These are phyloP conservation scores for Macaranga tanarius DNA, from an alignment of 441 rosid genomes.

Conservation along the genomic window DNA sequence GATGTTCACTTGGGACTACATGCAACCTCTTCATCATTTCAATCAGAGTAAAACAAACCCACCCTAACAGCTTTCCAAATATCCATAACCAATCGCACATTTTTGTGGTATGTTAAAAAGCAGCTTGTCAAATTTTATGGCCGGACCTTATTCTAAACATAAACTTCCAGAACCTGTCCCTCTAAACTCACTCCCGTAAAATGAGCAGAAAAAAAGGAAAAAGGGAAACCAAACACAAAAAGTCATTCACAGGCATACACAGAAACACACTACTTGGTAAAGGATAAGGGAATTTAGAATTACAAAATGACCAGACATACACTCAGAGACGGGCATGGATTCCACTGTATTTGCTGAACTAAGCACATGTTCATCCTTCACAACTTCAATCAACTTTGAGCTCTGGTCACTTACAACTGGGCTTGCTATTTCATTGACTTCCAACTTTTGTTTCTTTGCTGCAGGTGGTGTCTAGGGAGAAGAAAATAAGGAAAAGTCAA, in stretches of 20 bases:
- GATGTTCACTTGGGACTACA: neutral
- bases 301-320: slow-evolving; percentile 23
- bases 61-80: neutral
- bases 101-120: neutral
- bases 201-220: neutral
- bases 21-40: neutral
- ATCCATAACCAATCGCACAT: neutral
- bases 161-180: slow-evolving; percentile 5
- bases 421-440: slow-evolving; percentile 13
- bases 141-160: neutral
- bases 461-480: slow-evolving; percentile 32
- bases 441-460: slow-evolving; percentile 40
- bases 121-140: slow-evolving; percentile 1
- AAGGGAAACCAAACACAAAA: neutral
- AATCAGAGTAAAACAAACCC: neutral
- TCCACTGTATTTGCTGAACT: slow-evolving; percentile 27
- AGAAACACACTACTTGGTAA: slow-evolving; percentile 2
- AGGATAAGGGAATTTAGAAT: slow-evolving; percentile 8
- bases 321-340: slow-evolving; percentile 18
- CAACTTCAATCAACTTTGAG: slow-evolving; percentile 24
- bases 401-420: slow-evolving; percentile 22
- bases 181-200: neutral
- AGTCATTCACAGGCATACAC: neutral
- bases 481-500: slow-evolving; percentile 13
- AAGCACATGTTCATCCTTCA: slow-evolving; percentile 28